Percentiles rank a stretch among this genome's conserved stretches.
These are phyloP conservation scores for Hirsutella thompsonii DNA, from an alignment of 2,329 filamentous ascomycete genomes.

Conservation along the genomic window DNA sequence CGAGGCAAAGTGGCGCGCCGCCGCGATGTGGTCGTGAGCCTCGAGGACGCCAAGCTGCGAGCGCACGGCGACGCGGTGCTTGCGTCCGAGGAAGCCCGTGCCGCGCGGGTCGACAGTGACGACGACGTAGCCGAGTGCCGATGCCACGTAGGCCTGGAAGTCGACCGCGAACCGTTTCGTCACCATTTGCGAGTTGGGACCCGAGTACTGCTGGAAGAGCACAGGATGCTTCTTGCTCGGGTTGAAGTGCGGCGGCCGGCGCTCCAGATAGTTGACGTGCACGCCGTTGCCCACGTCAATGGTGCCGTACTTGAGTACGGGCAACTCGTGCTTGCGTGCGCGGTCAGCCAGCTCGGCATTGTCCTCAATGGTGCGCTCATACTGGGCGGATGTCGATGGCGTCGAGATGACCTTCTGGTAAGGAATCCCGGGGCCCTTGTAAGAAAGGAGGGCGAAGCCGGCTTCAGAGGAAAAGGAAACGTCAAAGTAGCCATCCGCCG, in stretches of 20 bases:
- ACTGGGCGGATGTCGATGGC: constrained; percentile 50
- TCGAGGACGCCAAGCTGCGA: constrained; percentile 78
- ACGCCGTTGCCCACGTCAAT: constrained; percentile 70
- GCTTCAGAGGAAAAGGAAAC: constrained; percentile 75
- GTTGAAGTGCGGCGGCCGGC: constrained; percentile 80
- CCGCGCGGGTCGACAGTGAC: constrained; percentile 90
- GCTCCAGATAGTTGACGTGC: constrained; percentile 62
- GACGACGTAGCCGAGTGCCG: constrained; percentile 78
- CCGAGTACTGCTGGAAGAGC: constrained; percentile 88
- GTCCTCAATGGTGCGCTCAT: constrained; percentile 62
- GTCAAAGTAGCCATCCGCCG: constrained; percentile 62
- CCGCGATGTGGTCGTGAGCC: constrained; percentile 79
- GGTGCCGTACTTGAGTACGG: constrained; percentile 69
- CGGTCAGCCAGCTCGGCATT: constrained; percentile 59
- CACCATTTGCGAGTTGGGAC: constrained; percentile 85
- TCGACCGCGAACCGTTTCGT: constrained; percentile 69
- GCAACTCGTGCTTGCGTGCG: constrained; percentile 67
- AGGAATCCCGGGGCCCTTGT: constrained; percentile 73
- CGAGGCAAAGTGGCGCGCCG: constrained; percentile 69
- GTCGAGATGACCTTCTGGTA: constrained; percentile 87
- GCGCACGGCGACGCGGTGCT: constrained; percentile 68
- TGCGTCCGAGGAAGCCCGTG: constrained; percentile 80
- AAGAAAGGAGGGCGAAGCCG: constrained; percentile 73
- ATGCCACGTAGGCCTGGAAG: constrained; percentile 82
- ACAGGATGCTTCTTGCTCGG: constrained; percentile 79